phyloP scores from a whole-genome alignment of 2,329 filamentous ascomycete species.

The Fusarium falciforme region DNA sequence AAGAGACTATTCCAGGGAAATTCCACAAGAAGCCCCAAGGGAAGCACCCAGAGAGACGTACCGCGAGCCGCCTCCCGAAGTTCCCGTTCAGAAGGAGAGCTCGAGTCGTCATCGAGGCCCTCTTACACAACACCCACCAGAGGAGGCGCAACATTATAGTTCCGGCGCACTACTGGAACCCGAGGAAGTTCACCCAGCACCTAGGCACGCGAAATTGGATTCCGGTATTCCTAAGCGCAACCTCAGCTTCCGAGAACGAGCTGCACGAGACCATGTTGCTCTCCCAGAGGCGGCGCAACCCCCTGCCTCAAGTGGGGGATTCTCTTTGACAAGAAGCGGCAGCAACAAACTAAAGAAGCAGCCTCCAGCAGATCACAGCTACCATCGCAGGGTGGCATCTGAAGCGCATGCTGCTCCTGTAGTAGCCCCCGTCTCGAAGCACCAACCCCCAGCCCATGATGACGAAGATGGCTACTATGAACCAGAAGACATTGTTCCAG shows the following conservation, averaged over 20 bases:
- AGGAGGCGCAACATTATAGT: constrained; percentile 36
- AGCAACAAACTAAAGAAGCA: constrained; percentile 71
- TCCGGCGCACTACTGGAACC: constrained; percentile 38
- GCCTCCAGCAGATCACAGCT: constrained; percentile 64
- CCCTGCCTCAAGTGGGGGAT: constrained; percentile 46
- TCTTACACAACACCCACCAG: constrained; percentile 29
- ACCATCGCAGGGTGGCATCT: constrained; percentile 55
- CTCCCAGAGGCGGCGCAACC: constrained; percentile 40
- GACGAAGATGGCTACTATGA: constrained; percentile 30
- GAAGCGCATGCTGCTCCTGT: constrained; percentile 48
- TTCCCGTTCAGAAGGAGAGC: constrained; percentile 29
- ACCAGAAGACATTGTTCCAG: constrained; percentile 24
- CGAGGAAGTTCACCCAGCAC: constrained; percentile 21
- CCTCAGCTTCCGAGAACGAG: constrained; percentile 70
- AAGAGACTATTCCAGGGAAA: constrained; percentile 20
- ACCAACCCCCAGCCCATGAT: constrained; percentile 18
- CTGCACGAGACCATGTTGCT: constrained; percentile 57
- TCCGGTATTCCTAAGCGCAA: constrained; percentile 63
- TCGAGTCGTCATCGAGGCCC: constrained; percentile 36
- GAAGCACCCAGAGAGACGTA: constrained; percentile 30
- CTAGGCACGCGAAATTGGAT: constrained; percentile 34
- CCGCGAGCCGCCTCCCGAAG: constrained; percentile 24
- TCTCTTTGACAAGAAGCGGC: constrained; percentile 58
- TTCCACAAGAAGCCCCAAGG: constrained; percentile 19
- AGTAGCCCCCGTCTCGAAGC: constrained; percentile 8